Base-by-base conservation (phyloP, 805 yeast species). In the Kodamaea hsintzibuensis region DNA sequence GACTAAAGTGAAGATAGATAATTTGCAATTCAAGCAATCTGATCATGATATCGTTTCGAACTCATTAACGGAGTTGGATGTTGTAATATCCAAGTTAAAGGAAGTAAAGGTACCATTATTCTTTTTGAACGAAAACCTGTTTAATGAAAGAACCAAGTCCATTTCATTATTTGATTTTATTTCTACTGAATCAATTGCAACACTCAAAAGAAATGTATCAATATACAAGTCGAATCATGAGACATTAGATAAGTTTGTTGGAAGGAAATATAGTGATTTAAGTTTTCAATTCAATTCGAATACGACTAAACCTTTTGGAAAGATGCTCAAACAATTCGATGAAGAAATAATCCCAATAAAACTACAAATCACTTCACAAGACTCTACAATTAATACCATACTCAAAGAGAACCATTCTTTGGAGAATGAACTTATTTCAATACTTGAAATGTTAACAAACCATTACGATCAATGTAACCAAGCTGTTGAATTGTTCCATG, bases 401-500 rank as follows among this genome's bases (percentile, higher is more conserved):
- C 51, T 71, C 25, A 69, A 70, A 52, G 82, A 80, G 51, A 83
- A 81, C 56, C 61, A 69, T 13, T 72, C 75, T 1, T 63, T 83
- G 48, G 96, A 90, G 51, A 77, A 79, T 54, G 95, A 88, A 51
- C 77, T 90, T 68, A 96, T 89, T 0, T 77, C 80, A 1, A 73
- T 87, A 14, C 71, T 92, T 35, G 85, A 83, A 53, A 82, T 91
- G 62, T 72, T 91, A 47, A 86, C 96, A 9, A 82, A 82, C 51
- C 97, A 91, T 70, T 90, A 85, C 62, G 97, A 91, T 67, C 91
- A 89, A 64, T 88, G 96, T 60, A 60, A 72, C 10, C 71, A 80
- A 56, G 88, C 82, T 8, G 62, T 72, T 2, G 69, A 70, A 3
- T 56, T 73, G 6, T 68, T 79, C n/a, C 62, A 66, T 18, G 64